phyloP scores from a whole-genome alignment of 495 filamentous ascomycete species.

The Talaromyces adpressus region DNA sequence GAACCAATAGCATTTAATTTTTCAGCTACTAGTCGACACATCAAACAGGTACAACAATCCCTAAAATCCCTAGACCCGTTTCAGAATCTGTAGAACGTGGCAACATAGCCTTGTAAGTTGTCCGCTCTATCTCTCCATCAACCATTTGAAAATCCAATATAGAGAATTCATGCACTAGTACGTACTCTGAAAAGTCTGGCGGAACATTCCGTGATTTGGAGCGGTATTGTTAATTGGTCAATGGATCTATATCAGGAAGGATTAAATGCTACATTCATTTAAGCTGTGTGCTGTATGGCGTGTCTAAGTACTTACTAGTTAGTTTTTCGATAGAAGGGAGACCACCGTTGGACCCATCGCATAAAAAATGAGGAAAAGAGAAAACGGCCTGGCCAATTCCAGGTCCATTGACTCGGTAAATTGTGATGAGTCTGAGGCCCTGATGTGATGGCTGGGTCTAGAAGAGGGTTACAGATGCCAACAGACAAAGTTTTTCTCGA shows the following conservation, averaged over 20 bases:
- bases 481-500: background rate
- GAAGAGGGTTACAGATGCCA: no score
- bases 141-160: no score
- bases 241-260: background rate
- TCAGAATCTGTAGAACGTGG: conserved; percentile 1
- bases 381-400: background rate
- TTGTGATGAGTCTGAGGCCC: background rate
- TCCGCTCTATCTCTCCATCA: no score
- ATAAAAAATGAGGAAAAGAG: background rate
- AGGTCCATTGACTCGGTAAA: background rate
- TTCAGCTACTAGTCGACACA: background rate
- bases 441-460: background rate
- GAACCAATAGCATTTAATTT: background rate
- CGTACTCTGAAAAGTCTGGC: background rate
- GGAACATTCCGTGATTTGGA: background rate
- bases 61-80: background rate
- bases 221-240: background rate
- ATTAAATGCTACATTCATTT: background rate
- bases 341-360: background rate
- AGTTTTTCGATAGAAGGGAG: background rate
- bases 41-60: background rate
- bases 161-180: background rate
- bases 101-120: background rate
- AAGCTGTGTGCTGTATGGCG: background rate
- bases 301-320: background rate